phyloP scores from a whole-genome alignment of 1,284 basidiomycete genomes.

The Ceratorhiza oryzae-sativae region DNA sequence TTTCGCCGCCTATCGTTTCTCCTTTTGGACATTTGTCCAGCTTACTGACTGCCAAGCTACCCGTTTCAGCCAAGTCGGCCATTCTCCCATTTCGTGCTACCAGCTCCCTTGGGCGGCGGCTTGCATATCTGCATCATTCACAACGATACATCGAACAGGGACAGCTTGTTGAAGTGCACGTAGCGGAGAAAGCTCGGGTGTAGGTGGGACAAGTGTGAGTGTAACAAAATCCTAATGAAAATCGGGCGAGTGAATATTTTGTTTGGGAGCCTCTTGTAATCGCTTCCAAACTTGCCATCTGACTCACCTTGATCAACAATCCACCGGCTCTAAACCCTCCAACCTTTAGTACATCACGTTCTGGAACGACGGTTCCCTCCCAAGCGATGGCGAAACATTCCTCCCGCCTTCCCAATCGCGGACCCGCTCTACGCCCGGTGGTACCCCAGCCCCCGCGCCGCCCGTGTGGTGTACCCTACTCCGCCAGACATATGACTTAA shows the following conservation, averaged over 20 bases:
- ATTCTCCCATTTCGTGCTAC: not conserved
- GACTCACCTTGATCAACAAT: slow-evolving; percentile 42
- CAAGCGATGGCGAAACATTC: slow-evolving; percentile 40
- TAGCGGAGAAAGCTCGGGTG: slow-evolving; percentile 42
- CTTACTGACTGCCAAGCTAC: too few relatives aligned
- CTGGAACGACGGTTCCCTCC: slow-evolving; percentile 43
- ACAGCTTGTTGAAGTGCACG: slow-evolving; percentile 43
- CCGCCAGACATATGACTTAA: slow-evolving; percentile 22
- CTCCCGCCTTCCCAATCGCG: slow-evolving; percentile 9
- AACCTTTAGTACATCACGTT: slow-evolving; percentile 37
- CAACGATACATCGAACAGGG: slow-evolving; percentile 36
- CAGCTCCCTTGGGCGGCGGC: slow-evolving; percentile 16
- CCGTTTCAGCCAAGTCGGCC: too few relatives aligned
- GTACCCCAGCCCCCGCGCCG: not conserved
- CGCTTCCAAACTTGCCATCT: not conserved
- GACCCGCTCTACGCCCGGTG: slow-evolving; percentile 27
- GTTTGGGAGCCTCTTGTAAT: too few relatives aligned
- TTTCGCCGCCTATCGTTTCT: not conserved
- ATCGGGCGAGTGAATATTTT: not conserved
- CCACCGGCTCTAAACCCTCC: slow-evolving; percentile 43
- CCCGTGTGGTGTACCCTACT: not conserved
- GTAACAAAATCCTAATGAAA: slow-evolving; percentile 42
- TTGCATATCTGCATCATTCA: slow-evolving; percentile 34
- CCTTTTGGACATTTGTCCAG: not conserved
- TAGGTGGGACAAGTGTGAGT: slow-evolving; percentile 42